Base-by-base conservation (phyloP, 148 eudicot species). In the Fagopyrum homotropicum region DNA sequence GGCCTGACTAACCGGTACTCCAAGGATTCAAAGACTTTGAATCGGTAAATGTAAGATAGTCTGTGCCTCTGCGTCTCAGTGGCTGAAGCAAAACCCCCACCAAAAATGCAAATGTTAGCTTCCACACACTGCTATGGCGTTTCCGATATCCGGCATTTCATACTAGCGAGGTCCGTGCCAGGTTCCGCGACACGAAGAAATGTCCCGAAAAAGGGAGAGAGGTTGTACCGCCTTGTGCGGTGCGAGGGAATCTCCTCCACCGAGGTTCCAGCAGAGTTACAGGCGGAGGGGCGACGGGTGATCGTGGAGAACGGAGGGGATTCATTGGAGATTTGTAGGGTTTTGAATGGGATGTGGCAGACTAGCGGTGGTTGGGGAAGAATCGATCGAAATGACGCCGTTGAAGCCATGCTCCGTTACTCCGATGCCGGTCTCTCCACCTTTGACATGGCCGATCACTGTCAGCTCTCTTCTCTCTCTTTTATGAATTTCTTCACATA, bases 281-380 rank as follows among this genome's bases (percentile, higher is more conserved):
- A 49, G 29, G 76, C 76, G 51, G 86, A 84, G 60, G 80, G 77
- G 44, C 84, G 85, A 63, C 79, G 74, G 29, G 87, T 84, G 12
- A 85, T 77, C 51, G 75, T 94, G 63, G 79, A 78, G 72, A 81
- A 90, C 61, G 91, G 93, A 83, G 91, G 86, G 76, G 87, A 89
- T 79, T 85, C 90, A 12, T 79, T 88, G 84, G 88, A 85, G 7
- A 86, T 91, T 50, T 89, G 89, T 48, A 83, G 98, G 77, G 93
- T 94, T 4, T 79, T 94, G 76, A 94, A 94, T 49, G 98, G 97
- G 15, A 90, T 92, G 97, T 95, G 98, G 98, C 98, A 95, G 79
- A 92, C 96, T 3, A 95, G 98, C 75, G 98, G 98, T 16, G 96
- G 97, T 5, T 95, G 98, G 98, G 98, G 98, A 16, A 76, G 89